Base-by-base conservation (phyloP, 306 rosid species). In the Medicago arabica region DNA sequence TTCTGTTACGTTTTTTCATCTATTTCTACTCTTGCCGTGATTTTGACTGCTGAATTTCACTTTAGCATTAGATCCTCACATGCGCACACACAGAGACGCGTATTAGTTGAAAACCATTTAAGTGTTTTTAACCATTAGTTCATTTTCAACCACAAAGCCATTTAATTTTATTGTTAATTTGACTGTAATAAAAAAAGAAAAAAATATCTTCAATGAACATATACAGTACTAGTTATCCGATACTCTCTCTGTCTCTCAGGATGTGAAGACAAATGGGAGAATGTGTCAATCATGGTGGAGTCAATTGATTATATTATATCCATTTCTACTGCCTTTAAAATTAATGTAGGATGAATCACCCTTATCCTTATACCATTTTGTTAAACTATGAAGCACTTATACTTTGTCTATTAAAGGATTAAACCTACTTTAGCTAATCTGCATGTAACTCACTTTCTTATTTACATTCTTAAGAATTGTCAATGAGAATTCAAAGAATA, bases 121-220 rank as follows among this genome's bases (percentile, higher is more conserved):
- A 67, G 47, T 80, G n/a, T 34, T 41, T 49, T 79, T 78, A 47
- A 59, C 28, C 77, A 5, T 63, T 62, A 17, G 17, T 61, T 70
- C 39, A 60, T 39, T 70, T 70, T 70, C 38, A 2, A 50, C 40
- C 46, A 60, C 50, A 11, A 49, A 71, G 53, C 36, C 73, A 23
- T 40, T 64, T 72, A 25, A 67, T 58, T 58, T 74, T 47, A 36
- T 67, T 58, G 38, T 10, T 59, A 59, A 12, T 74, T 28, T 17
- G 14, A 44, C 70, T 19, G 18, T 44, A n/a, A 62, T 43, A 58
- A 34, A 36, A 64, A 28, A 12, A 18, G n/a, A n/a, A 39, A 12
- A 39, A 75, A 7, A 18, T 28, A 28, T 62, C 17, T 39, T 51
- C 49, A 66, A 39, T 34, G 74, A 66, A 54, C 44, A 50, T 38